Evolutionary conservation across 495 filamentous ascomycete species (phyloP), one percentile per base, ranked within the genome.

Genomic region (Aspergillus hancockii): DNA sequence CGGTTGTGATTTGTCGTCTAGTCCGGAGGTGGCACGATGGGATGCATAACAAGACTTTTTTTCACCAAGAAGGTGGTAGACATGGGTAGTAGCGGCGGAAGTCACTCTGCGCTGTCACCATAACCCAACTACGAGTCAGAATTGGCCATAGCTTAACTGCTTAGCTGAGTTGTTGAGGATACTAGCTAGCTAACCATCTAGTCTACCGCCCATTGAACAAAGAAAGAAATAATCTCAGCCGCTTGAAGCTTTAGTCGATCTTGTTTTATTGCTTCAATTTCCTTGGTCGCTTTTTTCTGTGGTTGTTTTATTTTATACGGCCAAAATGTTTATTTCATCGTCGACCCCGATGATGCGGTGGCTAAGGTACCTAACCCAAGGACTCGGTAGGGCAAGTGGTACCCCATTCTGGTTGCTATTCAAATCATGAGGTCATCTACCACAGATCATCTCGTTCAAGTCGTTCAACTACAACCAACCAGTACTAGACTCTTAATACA

Each of bases 71-170:
- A 18, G 38, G 38, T 34, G 30, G 43, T 30, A 25, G 52, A 41
- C 21, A 50, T 36, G 57, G 57, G 57, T 60, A 59, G 53, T 59
- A 62, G 62, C 58, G 61, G 49, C 36, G 64, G 55, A 63, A 66
- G 65, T 63, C 60, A 70, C 70, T 67, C 71, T 75, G 73, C 73
- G 71, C 67, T 75, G 73, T 69, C 25, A 75, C 73, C 71, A 66
- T 64, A 58, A 34, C 49, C 19, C 36, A n/a, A 23, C 52, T 10
- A 22, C 28, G 30, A 52, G 49, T n/a, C 49, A 52, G 30, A 21
- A 10, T 34, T 36, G 38, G 38, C 38, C 38, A 41, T 41, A 41
- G 38, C 38, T 41, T 16, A 41, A 16, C 32, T 36, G 32, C 38
- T 41, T 8, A 41, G 54, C 54, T 56, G 54, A 45, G 28, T 30